phyloP scores from a whole-genome alignment of 73 alveolate genomes.

The Durusdinium trenchii region DNA sequence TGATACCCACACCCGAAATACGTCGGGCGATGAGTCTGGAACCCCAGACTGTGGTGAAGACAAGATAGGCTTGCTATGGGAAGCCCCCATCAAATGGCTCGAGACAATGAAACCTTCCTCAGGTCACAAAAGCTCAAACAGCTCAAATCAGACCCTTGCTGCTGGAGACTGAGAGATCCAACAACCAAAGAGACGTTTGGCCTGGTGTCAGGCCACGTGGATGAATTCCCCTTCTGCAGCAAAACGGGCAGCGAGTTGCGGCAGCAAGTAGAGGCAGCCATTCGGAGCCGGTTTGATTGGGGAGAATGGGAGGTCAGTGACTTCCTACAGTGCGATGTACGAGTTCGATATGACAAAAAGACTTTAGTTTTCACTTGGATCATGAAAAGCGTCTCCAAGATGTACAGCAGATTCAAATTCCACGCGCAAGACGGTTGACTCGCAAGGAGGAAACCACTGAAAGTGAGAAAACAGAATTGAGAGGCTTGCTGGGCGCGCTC shows the following conservation, averaged over 20 bases:
- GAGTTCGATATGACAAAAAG: neutral
- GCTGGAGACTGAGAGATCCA: neutral
- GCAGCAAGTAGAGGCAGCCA: neutral
- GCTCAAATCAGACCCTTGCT: neutral
- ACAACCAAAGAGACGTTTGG: neutral
- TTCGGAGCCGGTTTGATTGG: neutral
- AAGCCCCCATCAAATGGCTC: constrained; percentile 3
- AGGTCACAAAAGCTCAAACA: neutral
- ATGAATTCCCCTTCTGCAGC: neutral
- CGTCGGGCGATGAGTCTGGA: neutral
- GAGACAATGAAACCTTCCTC: constrained; percentile 2
- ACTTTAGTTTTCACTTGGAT: neutral
- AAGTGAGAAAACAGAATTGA: neutral
- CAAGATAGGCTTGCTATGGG: neutral
- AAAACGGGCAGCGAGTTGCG: neutral
- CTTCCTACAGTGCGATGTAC: neutral
- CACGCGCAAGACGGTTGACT: neutral
- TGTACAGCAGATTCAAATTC: neutral
- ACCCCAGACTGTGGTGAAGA: neutral
- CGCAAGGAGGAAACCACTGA: neutral
- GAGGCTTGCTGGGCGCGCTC: neutral
- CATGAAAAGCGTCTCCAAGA: neutral
- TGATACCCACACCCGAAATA: neutral
- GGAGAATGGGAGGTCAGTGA: neutral
- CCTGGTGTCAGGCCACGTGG: neutral